A percentile compares a stretch with the other conserved stretches of the same genome.
These are phyloP conservation scores for Microthyrium microscopicum DNA, from an alignment of 2,329 filamentous ascomycete species.

Conservation along the genomic window DNA sequence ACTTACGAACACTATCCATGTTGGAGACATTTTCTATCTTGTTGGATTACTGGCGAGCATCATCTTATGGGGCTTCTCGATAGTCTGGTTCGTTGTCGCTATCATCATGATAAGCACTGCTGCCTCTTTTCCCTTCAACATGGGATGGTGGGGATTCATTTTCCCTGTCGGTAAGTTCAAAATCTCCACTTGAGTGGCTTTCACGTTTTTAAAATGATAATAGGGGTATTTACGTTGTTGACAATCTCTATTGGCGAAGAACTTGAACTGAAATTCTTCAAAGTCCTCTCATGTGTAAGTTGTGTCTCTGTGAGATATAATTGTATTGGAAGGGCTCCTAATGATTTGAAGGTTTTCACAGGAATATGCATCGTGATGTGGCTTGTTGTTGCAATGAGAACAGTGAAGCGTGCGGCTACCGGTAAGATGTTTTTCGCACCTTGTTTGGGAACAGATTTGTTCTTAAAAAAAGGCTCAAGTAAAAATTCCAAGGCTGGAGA, in stretches of 20 bases:
- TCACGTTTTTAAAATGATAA: too few species aligned
- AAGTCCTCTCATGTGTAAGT: slow-evolving; percentile 33
- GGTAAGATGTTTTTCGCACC: slow-evolving; percentile 38
- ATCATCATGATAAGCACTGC: slow-evolving; percentile 29
- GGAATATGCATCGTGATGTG: slow-evolving; percentile 36
- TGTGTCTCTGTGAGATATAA: slow-evolving; percentile 9
- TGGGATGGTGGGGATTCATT: slow-evolving; percentile 46
- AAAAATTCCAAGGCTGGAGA: too few species aligned
- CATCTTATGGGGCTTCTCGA: slow-evolving; percentile 39
- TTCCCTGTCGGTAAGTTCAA: slow-evolving; percentile 41
- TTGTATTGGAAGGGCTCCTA: not conserved
- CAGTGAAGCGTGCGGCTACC: slow-evolving; percentile 29
- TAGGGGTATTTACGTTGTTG: slow-evolving; percentile 35
- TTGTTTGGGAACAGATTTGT: slow-evolving; percentile 35
- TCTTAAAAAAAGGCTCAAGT: too few species aligned
- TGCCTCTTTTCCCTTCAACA: slow-evolving; percentile 40
- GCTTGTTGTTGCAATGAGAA: slow-evolving; percentile 35
- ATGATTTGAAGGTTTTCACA: slow-evolving; percentile 28
- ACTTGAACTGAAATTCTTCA: slow-evolving; percentile 38
- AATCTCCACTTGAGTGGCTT: slow-evolving; percentile 23
- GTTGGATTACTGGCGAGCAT: slow-evolving; percentile 36
- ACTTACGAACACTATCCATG: slow-evolving; percentile 17
- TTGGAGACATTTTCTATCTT: slow-evolving; percentile 41
- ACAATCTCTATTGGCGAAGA: slow-evolving; percentile 33
- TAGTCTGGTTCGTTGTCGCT: slow-evolving; percentile 39